Evolutionary conservation across 1,284 basidiomycete species (phyloP).

Genomic region (Ceraceosorus guamensis): DNA sequence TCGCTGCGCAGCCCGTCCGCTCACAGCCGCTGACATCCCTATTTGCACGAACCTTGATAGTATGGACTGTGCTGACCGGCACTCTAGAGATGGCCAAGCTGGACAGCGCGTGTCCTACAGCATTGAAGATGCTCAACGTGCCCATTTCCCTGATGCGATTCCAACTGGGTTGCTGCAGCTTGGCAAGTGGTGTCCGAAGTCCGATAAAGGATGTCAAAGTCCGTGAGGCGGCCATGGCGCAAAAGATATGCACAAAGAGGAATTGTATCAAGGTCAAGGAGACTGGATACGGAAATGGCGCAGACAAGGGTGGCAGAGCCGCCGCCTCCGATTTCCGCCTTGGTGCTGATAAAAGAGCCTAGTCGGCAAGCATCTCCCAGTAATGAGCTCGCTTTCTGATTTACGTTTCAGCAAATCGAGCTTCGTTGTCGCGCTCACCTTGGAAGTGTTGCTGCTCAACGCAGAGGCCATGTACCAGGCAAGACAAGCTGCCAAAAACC

Average conservation of each 20-base stretch:
- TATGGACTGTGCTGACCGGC: constrained; percentile 94
- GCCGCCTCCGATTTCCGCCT: not conserved
- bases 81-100: constrained; percentile 93
- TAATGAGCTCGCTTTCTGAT: too few species aligned
- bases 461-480: constrained; percentile 60
- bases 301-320: too few species aligned
- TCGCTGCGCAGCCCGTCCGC: not conserved
- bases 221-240: constrained; percentile 54
- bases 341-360: not conserved
- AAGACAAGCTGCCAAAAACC: constrained; percentile 27
- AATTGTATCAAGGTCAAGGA: constrained; percentile 97
- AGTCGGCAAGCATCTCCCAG: too few species aligned
- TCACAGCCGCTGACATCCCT: not conserved
- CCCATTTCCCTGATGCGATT: constrained; percentile 70
- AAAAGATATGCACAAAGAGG: constrained; percentile 81
- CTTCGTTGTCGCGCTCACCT: too few species aligned
- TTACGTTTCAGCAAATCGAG: too few species aligned
- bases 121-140: constrained; percentile 83
- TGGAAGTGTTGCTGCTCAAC: constrained; percentile 78
- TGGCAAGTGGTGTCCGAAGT: constrained; percentile 2
- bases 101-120: constrained; percentile 94
- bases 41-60: constrained; percentile 73
- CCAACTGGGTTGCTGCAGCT: constrained; percentile 57
- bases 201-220: constrained; percentile 17
- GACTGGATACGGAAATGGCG: constrained; percentile 75